A percentile compares a stretch with the other conserved stretches of the same genome.
Evolutionary conservation across 164 flowering plant species (phyloP).

Genomic region (Taxillus chinensis): DNA sequence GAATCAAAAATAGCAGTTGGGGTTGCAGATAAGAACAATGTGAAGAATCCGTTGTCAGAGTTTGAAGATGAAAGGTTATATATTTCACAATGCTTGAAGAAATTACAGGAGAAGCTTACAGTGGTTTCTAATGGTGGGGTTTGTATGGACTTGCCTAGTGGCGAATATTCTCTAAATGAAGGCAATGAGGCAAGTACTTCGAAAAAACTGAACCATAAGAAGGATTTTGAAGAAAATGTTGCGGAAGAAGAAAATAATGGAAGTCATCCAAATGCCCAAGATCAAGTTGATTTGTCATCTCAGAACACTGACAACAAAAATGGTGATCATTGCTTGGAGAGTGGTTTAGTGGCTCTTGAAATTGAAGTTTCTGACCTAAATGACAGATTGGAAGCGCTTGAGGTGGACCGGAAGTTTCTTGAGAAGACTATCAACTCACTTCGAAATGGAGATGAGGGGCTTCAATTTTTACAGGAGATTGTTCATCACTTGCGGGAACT

Average conservation of each 20-base stretch:
- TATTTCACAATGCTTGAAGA: constrained; percentile 14
- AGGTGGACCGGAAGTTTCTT: constrained; percentile 44
- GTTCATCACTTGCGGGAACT: constrained; percentile 51
- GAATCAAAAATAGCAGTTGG: neutral
- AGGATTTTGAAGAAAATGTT: neutral
- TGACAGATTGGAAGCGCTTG: constrained; percentile 47
- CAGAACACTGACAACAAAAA: too few species aligned
- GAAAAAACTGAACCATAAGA: neutral
- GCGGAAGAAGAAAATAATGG: neutral
- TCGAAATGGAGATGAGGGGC: constrained; percentile 43
- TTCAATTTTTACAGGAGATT: constrained; percentile 52
- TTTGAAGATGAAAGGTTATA: constrained; percentile 21
- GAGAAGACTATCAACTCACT: constrained; percentile 45
- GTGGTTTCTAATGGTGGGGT: constrained; percentile 4
- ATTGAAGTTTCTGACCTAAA: constrained; percentile 39
- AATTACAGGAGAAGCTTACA: constrained; percentile 17
- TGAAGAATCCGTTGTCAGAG: constrained; percentile 11
- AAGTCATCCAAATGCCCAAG: neutral
- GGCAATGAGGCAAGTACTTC: neutral
- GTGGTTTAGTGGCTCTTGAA: constrained; percentile 12
- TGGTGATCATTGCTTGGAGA: too few species aligned
- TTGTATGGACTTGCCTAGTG: constrained; percentile 5
- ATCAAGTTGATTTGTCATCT: neutral
- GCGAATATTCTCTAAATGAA: constrained; percentile 5
- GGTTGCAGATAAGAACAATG: constrained; percentile 1